Evolutionary conservation across 345 rosid genomes (phyloP).

Genomic region (Citrus mangshanensis): DNA sequence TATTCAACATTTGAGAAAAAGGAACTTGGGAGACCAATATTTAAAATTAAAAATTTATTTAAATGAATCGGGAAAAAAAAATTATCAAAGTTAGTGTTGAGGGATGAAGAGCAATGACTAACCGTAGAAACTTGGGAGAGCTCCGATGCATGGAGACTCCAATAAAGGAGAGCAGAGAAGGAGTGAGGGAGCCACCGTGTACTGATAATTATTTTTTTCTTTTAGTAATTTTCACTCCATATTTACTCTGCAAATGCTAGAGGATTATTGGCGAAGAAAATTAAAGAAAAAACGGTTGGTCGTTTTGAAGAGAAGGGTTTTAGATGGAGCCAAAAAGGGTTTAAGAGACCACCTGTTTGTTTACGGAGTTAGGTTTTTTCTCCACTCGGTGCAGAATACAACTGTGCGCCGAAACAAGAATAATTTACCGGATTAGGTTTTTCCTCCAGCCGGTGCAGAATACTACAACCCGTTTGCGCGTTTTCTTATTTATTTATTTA

Average conservation of each 20-base stretch:
- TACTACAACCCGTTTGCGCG: neutral
- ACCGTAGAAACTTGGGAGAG: constrained; percentile 1
- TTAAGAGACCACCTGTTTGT: neutral
- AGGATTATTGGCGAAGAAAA: too few relatives aligned
- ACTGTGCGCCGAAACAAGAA: neutral
- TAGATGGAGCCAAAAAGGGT: neutral
- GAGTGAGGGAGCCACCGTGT: neutral
- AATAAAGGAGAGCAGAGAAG: neutral
- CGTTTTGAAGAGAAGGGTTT: neutral
- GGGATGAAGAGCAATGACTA: neutral
- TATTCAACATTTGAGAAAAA: neutral
- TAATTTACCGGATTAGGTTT: neutral
- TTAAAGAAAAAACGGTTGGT: neutral
- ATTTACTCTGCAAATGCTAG: neutral
- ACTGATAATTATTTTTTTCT: neutral
- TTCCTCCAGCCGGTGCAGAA: neutral
- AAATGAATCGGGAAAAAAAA: neutral
- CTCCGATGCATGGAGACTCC: constrained; percentile 6
- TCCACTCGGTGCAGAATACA: too few relatives aligned
- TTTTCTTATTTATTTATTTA: too few relatives aligned
- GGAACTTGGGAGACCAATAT: neutral
- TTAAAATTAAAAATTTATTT: neutral
- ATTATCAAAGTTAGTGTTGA: neutral
- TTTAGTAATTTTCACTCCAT: neutral
- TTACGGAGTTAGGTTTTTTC: neutral